These are phyloP conservation scores for Cornus florida DNA, from an alignment of 148 eudicot genomes.

Conservation along the genomic window DNA sequence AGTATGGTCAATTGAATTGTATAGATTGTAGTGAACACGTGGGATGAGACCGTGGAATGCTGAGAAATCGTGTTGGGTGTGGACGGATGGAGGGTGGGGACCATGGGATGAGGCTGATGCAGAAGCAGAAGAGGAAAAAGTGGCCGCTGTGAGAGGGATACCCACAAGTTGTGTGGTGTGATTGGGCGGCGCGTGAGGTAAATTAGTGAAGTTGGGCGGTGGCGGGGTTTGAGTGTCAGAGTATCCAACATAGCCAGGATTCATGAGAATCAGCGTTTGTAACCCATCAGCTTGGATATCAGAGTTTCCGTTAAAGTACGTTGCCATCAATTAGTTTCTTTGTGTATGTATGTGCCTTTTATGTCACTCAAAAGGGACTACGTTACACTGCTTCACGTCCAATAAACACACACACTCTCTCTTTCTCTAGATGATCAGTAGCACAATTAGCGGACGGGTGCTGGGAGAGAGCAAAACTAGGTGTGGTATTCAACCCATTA, in stretches of 20 bases:
- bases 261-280: slow-evolving; percentile 81
- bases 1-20: slow-evolving; percentile 8
- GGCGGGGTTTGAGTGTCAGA: slow-evolving; percentile 24
- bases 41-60: slow-evolving; percentile 26
- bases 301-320: slow-evolving; percentile 43
- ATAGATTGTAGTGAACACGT: slow-evolving; percentile 17
- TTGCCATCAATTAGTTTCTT: slow-evolving; percentile 29
- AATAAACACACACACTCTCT: no score
- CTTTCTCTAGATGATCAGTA: no score
- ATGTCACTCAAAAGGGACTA: slow-evolving; percentile 14
- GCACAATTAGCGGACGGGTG: no score
- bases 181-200: slow-evolving; percentile 17
- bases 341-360: background rate
- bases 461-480: no score
- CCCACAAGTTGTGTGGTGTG: slow-evolving; percentile 37
- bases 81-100: background rate
- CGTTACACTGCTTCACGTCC: slow-evolving; percentile 24
- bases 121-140: slow-evolving; percentile 5
- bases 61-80: slow-evolving; percentile 18
- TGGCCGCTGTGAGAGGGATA: slow-evolving; percentile 26
- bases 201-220: slow-evolving; percentile 23
- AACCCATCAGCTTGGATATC: slow-evolving; percentile 51
- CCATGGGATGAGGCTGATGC: background rate
- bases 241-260: slow-evolving; percentile 40
- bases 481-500: slow-evolving; percentile 19